Conservation (phyloP, 768 basidiomycete species). For the Trametes cinnabarina region DNA sequence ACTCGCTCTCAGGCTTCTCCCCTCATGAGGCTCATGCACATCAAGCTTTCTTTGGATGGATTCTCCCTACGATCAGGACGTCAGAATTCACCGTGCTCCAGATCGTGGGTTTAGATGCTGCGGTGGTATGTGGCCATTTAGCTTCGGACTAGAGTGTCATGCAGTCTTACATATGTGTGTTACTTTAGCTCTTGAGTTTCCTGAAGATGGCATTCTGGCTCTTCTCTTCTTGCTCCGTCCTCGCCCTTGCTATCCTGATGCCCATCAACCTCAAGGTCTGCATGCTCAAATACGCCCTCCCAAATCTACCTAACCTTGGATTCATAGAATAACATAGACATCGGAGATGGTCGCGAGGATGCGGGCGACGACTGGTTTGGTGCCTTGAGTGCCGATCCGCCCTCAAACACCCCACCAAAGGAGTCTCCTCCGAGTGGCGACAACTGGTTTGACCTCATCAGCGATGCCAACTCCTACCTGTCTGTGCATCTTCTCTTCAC, state of each 20-base stretch:
- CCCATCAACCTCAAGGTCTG: slow-evolving; percentile 90
- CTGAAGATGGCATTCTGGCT: slow-evolving; percentile 93
- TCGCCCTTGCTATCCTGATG: slow-evolving; percentile 85
- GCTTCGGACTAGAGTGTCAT: too few relatives aligned
- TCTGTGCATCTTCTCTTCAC: slow-evolving; percentile 90
- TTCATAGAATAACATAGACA: slow-evolving; percentile 68
- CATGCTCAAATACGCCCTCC: not conserved
- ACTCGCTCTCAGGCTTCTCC: slow-evolving; percentile 68
- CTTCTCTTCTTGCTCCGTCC: slow-evolving; percentile 82
- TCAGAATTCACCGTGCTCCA: slow-evolving; percentile 93
- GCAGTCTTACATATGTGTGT: not conserved
- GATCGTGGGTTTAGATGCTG: slow-evolving; percentile 95
- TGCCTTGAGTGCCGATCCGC: slow-evolving; percentile 36
- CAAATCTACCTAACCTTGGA: not conserved
- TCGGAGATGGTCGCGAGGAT: slow-evolving; percentile 50
- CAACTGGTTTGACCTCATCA: slow-evolving; percentile 87
- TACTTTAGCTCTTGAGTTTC: slow-evolving; percentile 81
- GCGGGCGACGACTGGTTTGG: slow-evolving; percentile 45
- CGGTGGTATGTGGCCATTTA: slow-evolving; percentile 65
- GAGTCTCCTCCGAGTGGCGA: slow-evolving; percentile 18
- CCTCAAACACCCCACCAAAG: slow-evolving; percentile 12
- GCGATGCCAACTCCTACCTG: slow-evolving; percentile 86
- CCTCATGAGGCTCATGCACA: slow-evolving; percentile 90
- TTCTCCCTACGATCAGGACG: slow-evolving; percentile 84
- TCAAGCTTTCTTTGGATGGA: slow-evolving; percentile 92